Evolutionary conservation across 1,284 basidiomycete genomes (phyloP).

Genomic region (Microbotryomycetes sp.): DNA sequence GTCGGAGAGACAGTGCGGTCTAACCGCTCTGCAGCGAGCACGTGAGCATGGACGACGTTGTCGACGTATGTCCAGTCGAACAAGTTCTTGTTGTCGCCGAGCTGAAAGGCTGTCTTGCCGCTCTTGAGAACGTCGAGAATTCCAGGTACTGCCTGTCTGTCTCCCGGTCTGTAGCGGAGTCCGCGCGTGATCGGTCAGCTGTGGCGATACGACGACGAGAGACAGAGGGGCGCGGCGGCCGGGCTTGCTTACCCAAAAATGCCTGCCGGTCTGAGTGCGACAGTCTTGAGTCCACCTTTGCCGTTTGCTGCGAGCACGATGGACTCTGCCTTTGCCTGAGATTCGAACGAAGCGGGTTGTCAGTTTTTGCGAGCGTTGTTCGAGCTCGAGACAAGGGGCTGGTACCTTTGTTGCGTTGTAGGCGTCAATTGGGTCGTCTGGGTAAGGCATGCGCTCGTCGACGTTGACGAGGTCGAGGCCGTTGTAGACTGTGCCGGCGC

Average conservation of each 20-base stretch:
- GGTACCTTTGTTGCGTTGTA: constrained; percentile 87
- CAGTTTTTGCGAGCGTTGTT: neutral
- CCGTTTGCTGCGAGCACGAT: constrained; percentile 80
- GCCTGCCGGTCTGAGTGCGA: constrained; percentile 86
- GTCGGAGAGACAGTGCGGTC: constrained; percentile 42
- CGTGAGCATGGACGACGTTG: constrained; percentile 89
- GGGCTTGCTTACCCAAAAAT: constrained; percentile 70
- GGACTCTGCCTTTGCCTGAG: constrained; percentile 67
- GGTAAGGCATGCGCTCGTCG: constrained; percentile 79
- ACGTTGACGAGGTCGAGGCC: constrained; percentile 73
- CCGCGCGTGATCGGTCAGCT: neutral
- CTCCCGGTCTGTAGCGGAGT: constrained; percentile 60
- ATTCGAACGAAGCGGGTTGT: neutral
- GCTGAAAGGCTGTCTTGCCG: constrained; percentile 83
- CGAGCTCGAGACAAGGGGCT: neutral
- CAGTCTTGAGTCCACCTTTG: constrained; percentile 71
- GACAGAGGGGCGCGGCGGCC: constrained; percentile 31
- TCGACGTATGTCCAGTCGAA: constrained; percentile 98
- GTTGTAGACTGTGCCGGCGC: constrained; percentile 86
- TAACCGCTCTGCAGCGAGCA: constrained; percentile 85
- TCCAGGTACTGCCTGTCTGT: constrained; percentile 77
- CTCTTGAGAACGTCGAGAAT: constrained; percentile 72
- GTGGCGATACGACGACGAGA: neutral
- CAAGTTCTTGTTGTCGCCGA: constrained; percentile 87
- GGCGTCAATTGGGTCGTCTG: constrained; percentile 70